Evolutionary conservation across 805 yeast species (phyloP).

Genomic region (Komagataella mondaviorum): DNA sequence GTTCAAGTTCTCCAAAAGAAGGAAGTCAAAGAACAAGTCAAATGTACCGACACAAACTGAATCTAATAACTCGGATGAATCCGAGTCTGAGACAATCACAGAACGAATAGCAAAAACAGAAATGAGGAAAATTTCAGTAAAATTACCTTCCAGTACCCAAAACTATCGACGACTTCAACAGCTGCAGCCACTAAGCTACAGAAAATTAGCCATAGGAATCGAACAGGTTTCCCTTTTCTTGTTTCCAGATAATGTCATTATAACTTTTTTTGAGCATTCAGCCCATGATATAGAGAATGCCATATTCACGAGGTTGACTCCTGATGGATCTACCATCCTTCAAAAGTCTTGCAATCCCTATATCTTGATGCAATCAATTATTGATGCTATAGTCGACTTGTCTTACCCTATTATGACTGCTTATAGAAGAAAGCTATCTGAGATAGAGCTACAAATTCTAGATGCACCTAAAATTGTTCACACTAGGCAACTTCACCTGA

Average conservation of each 20-base stretch:
- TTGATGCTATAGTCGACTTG: slow-evolving; percentile 42
- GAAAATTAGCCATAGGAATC: slow-evolving; percentile 31
- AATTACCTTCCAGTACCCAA: slow-evolving; percentile 7
- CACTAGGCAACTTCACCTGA: slow-evolving; percentile 37
- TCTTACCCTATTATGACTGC: slow-evolving; percentile 39
- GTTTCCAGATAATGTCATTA: slow-evolving; percentile 28
- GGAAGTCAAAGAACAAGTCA: neutral
- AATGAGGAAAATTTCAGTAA: slow-evolving; percentile 22
- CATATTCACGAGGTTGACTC: slow-evolving; percentile 29
- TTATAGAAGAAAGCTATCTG: slow-evolving; percentile 31
- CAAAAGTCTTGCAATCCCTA: slow-evolving; percentile 39
- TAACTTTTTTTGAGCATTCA: slow-evolving; percentile 44
- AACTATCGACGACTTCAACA: slow-evolving; percentile 19
- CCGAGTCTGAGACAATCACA: slow-evolving; percentile 6
- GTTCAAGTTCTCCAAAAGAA: neutral
- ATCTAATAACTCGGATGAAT: neutral
- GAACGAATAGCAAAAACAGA: slow-evolving; percentile 11
- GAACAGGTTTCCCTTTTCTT: slow-evolving; percentile 44
- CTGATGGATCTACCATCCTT: slow-evolving; percentile 28
- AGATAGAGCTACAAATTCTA: slow-evolving; percentile 37
- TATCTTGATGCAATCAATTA: slow-evolving; percentile 35
- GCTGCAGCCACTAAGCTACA: slow-evolving; percentile 28
- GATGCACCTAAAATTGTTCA: slow-evolving; percentile 34
- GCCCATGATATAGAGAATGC: slow-evolving; percentile 41
- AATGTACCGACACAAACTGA: neutral